phyloP scores from a whole-genome alignment of 1,139 yeast genomes.

The Hansenula sp. region DNA sequence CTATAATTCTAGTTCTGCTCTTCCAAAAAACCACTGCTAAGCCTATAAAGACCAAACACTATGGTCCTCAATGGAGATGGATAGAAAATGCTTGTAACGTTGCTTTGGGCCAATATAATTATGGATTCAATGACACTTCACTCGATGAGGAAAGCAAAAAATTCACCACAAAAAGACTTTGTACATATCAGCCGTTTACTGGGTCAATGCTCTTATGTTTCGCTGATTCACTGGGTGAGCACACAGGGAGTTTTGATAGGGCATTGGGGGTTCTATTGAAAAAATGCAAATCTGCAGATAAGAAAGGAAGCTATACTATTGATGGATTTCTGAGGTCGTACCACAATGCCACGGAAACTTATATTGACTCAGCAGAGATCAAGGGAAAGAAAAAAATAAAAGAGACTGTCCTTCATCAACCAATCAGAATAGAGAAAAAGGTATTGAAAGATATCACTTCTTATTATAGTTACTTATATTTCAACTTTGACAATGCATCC shows the following conservation, averaged over 20 bases:
- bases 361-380: not conserved
- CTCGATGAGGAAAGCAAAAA: no score
- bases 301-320: not conserved
- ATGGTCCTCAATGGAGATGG: no score
- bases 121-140: not conserved
- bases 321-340: slow-evolving; percentile 4
- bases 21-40: no score
- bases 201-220: not conserved
- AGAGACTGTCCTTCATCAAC: slow-evolving; percentile 1
- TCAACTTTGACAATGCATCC: slow-evolving; percentile 8
- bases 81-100: no score
- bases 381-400: no score
- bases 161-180: not conserved
- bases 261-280: no score
- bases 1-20: no score
- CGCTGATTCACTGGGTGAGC: not conserved
- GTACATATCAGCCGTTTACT: not conserved
- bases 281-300: not conserved
- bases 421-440: slow-evolving; percentile 2
- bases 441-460: not conserved
- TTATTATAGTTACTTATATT: slow-evolving; percentile 3
- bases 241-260: not conserved
- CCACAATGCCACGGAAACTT: slow-evolving; percentile 15
- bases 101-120: not conserved
- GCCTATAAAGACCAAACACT: no score